Evolutionary conservation across 2,329 filamentous ascomycete genomes (phyloP).

Genomic region (Knufia petricola): DNA sequence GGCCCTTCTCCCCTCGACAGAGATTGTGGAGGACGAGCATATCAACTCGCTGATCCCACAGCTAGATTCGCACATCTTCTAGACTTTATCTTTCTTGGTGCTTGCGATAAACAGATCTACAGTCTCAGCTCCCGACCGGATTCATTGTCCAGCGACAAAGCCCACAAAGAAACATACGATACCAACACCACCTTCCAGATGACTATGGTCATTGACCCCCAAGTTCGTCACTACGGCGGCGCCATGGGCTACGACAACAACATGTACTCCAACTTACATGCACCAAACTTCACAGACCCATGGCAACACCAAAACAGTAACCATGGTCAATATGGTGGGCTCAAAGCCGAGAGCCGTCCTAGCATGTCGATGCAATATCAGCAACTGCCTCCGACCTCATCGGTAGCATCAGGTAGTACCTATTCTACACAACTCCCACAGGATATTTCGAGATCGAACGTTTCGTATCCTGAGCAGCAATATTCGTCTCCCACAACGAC

Average conservation of each 20-base stretch:
- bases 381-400: constrained; percentile 61
- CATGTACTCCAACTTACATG: constrained; percentile 58
- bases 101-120: constrained; percentile 9
- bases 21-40: constrained; percentile 8
- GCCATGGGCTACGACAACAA: constrained; percentile 61
- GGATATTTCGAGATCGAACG: constrained; percentile 66
- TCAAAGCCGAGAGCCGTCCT: constrained; percentile 48
- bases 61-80: constrained; percentile 7
- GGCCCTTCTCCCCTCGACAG: background rate
- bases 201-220: constrained; percentile 91
- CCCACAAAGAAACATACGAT: background rate
- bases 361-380: constrained; percentile 61
- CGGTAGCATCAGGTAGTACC: constrained; percentile 60
- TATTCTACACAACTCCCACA: constrained; percentile 56
- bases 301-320: constrained; percentile 58
- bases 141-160: background rate
- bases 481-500: constrained; percentile 58
- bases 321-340: constrained; percentile 47
- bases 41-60: constrained; percentile 5
- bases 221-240: constrained; percentile 69
- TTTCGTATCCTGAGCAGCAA: constrained; percentile 57
- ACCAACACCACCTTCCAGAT: constrained; percentile 38
- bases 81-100: constrained; percentile 8
- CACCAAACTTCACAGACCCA: constrained; percentile 73
- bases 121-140: background rate